A percentile compares a stretch with the other conserved stretches of the same genome.
Evolutionary conservation across 2,329 filamentous ascomycete genomes (phyloP).

Genomic region (Dactylellina leptospora): DNA sequence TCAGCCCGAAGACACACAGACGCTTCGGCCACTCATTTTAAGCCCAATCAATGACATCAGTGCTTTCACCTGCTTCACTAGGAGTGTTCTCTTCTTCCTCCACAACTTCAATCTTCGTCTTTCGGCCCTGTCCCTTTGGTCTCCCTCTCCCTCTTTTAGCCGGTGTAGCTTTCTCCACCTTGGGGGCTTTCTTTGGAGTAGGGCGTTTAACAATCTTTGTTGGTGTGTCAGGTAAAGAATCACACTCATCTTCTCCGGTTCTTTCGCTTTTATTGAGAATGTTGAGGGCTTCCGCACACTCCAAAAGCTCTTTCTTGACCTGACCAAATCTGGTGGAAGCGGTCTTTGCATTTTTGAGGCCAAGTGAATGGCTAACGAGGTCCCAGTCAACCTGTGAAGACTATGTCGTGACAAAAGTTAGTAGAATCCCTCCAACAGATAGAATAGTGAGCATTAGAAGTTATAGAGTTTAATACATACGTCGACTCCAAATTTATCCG

Average conservation of each 20-base stretch:
- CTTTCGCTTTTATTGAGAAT: not conserved
- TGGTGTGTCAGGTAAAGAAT: slow-evolving; percentile 14
- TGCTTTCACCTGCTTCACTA: slow-evolving; percentile 4
- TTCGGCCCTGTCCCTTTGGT: not conserved
- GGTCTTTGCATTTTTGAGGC: slow-evolving; percentile 26
- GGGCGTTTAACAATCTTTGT: slow-evolving; percentile 6
- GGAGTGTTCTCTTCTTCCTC: not conserved
- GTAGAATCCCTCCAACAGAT: no score
- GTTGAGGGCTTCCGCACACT: slow-evolving; percentile 23
- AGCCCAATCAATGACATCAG: not conserved
- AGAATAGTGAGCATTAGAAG: no score
- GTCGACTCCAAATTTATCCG: slow-evolving; percentile 39
- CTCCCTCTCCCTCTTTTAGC: not conserved
- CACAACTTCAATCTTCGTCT: slow-evolving; percentile 1
- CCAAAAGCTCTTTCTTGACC: slow-evolving; percentile 41
- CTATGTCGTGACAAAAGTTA: not conserved
- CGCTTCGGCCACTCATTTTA: no score
- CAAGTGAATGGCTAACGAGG: slow-evolving; percentile 21
- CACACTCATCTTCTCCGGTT: not conserved
- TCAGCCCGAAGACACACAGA: no score
- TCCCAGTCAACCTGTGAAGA: slow-evolving; percentile 39
- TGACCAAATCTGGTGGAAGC: slow-evolving; percentile 30
- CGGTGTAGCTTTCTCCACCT: no score
- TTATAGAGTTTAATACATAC: not conserved
- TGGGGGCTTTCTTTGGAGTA: no score